Evolutionary conservation across 306 rosid genomes (phyloP), one percentile per base, ranked within the genome.

Genomic region (Cicer yamashitae): DNA sequence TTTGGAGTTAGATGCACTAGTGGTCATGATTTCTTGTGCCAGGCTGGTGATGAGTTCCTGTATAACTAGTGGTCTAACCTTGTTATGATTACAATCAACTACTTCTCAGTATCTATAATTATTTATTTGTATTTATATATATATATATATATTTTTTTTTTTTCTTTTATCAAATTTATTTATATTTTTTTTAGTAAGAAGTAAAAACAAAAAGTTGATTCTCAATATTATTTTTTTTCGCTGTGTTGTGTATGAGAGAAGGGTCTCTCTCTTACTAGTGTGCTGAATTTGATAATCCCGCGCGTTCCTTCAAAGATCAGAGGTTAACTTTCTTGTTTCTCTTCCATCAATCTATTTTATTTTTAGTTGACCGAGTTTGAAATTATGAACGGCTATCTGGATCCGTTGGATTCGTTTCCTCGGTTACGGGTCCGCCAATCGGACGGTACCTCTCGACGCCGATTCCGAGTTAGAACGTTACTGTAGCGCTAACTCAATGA

Each of bases 391-490:
- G 70, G 58, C 2, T 78, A 67, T 44, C 88, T 80, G 25, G 90
- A 87, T 78, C 87, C 82, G 38, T 77, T 84, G n/a, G 80, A 65
- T 76, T 75, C 91, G 11, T 79, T 83, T 37, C 84, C 81, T 25
- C 68, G 70, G 39, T 7, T 77, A 71, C 82, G 70, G 70, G 39
- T 77, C 70, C 87, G 77, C 74, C 79, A 68, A 82, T 82, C 78
- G 75, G 84, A 73, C 72, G 79, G 60, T 38, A 80, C 88, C 10
- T 86, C 96, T 10, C 80, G 65, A 84, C 71, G 96, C 84, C 14
- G 97, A 89, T 18, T 90, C 97, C 56, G 99, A 92, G 85, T 89
- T 89, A 71, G 97, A 94, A 43, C 90, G 96, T 10, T 94, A 94
- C 57, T 85, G 93, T 64, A 94, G 99, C 82, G 92, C 97, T 40